Base-by-base conservation (phyloP, 352 stramenopile genomes). In the Salisapilia sapeloensis region DNA sequence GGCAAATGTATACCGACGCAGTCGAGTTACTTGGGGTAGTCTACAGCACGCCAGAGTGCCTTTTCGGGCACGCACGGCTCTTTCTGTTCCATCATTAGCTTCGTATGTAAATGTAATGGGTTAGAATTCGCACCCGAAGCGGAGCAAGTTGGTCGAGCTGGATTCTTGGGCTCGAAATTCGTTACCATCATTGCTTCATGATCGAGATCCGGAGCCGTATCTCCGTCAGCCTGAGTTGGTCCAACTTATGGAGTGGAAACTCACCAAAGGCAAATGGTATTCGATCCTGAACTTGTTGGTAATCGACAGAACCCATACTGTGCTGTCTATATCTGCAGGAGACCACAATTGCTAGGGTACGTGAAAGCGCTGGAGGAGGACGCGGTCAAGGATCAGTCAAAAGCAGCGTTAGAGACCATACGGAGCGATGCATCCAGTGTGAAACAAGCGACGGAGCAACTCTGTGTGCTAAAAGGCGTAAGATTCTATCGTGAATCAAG, bases 181-280 rank as follows among this genome's bases (percentile, higher is more conserved):
- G 12, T 48, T 79, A 31, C 65, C 56, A 9, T 20, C 35, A 6
- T 34, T 55, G 39, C 46, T 85, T 26, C 51, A 41, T 11, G 44
- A 24, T 10, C 65, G 69, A 10, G 62, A 77, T 13, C 65, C 69
- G 4, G 18, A 40, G 35, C 48, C 69, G 10, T 63, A 60, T 37
- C 33, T 81, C 38, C 60, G 45, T 21, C 58, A 84, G 28, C 8
- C 32, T 15, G 64, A 87, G 31, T 44, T 87, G 24, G 42, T 55
- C 17, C 46, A 57, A 26, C 52, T 87, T 26, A 79, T 87, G 67
- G 42, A 82, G 37, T 87, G 71, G 71, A 87, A 84, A 42, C 62
- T 87, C 25, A 81, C 67, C 43, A 87, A 84, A 35, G 71, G 67
- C 25, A 87, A 87, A 51, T 87, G 67, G 71, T 83, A 30, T n/a